phyloP scores from a whole-genome alignment of 2,329 filamentous ascomycete genomes.

The Fusarium tricinctum region DNA sequence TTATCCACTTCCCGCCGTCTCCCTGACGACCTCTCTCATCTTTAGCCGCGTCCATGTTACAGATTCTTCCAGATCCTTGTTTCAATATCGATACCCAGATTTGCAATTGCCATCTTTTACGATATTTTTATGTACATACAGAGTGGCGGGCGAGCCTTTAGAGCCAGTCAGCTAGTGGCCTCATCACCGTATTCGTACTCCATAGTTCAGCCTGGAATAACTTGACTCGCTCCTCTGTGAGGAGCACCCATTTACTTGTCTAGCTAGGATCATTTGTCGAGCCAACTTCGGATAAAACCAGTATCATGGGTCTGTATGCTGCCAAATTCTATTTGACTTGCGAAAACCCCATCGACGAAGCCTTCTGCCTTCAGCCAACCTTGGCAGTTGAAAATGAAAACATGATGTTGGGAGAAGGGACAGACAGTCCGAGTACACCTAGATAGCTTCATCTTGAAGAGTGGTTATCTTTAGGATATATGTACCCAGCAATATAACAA shows the following conservation, averaged over 20 bases:
- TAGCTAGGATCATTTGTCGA: slow-evolving; percentile 6
- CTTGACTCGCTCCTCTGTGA: slow-evolving; percentile 22
- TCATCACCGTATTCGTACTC: slow-evolving; percentile 36
- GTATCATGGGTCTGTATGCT: background rate
- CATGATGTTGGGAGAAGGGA: too few relatives aligned
- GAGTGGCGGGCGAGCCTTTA: background rate
- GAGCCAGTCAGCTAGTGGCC: slow-evolving; percentile 14
- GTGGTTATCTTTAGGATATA: too few relatives aligned
- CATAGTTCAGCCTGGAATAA: slow-evolving; percentile 11
- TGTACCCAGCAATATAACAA: too few relatives aligned
- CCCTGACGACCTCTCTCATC: slow-evolving; percentile 36
- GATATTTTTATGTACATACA: background rate
- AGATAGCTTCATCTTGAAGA: too few relatives aligned
- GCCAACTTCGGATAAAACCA: background rate
- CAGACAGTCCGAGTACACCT: too few relatives aligned
- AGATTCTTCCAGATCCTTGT: slow-evolving; percentile 27
- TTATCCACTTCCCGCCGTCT: slow-evolving; percentile 48
- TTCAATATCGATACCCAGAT: slow-evolving; percentile 8
- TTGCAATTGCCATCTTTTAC: slow-evolving; percentile 8
- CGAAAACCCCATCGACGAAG: background rate
- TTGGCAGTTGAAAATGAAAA: too few relatives aligned
- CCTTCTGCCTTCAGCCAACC: too few relatives aligned
- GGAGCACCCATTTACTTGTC: background rate
- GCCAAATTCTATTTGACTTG: background rate
- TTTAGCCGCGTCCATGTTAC: slow-evolving; percentile 10